Evolutionary conservation across 805 yeast species (phyloP), one percentile per base, ranked within the genome.

Genomic region (Candida rishiriensis): DNA sequence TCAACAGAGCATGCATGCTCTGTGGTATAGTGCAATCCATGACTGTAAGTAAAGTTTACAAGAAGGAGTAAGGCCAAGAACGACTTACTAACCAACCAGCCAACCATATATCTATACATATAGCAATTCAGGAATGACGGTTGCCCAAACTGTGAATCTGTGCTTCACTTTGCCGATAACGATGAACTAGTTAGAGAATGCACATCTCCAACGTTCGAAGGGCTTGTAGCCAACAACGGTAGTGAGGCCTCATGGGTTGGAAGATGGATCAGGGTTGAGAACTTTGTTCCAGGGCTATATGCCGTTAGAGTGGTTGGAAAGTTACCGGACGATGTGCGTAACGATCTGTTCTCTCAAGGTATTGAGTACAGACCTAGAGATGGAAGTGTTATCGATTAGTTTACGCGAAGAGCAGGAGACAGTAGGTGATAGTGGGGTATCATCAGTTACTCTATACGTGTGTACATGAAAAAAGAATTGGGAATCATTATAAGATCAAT

Each of bases 141-240:
- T 7, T 91, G 99, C 66, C 98, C 99, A 12, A 91, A 91, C 72
- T 91, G 99, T 69, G 98, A 88, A 58, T 81, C 90, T 42, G 79
- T 91, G 28, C 74, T 91, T 57, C 89, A 85, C 53, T 80, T 76
- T 57, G 60, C 60, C 17, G 83, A 83, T 47, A 97, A 93, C 57
- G 95, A 89, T 41, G 81, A 85, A 15, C 78, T 88, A 32, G 85
- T 86, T 40, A 85, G 83, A 60, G 96, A 89, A 59, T 88, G 96
- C 64, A 93, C 98, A 6, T 88, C 97, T 15, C 98, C 98, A 34
- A 81, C 96, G 0, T 91, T 89, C 61, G 99, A 91, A 70, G 99
- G 99, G 0, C 70, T 87, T 30, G 95, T 91, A 5, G 97, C 97
- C 2, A 73, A 88, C 50, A 88, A 95, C 39, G 89, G 85, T 48